Percentiles rank a stretch among this genome's conserved stretches.
Conservation (phyloP, 2,329 filamentous ascomycete genomes). For the Colletotrichum destructivum region DNA sequence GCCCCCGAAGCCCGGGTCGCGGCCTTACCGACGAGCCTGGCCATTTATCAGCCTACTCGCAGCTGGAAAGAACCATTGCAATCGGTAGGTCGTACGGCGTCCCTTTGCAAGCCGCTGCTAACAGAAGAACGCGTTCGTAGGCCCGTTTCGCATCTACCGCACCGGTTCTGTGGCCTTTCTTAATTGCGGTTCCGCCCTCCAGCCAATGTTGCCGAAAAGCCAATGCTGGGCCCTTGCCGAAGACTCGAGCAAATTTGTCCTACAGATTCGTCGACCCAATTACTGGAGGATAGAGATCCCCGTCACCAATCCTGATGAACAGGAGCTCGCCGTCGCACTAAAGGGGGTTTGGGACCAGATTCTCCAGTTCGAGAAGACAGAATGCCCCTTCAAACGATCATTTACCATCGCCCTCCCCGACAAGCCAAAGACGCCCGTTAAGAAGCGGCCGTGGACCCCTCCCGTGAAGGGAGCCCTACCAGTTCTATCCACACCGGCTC, state of each 20-base stretch:
- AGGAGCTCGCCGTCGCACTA: conserved; percentile 74
- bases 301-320: conserved; percentile 74
- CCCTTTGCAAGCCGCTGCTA: conserved; percentile 10
- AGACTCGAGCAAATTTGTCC: conserved; percentile 83
- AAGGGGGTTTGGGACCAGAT: conserved; percentile 80
- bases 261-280: conserved; percentile 85
- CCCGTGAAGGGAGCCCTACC: conserved; percentile 57
- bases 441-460: conserved; percentile 76
- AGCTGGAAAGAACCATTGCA: conserved; percentile 86
- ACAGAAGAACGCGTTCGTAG: conserved; percentile 55
- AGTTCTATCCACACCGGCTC: conserved; percentile 53
- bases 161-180: conserved; percentile 91
- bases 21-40: conserved; percentile 65
- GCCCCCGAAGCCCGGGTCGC: conserved; percentile 52
- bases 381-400: conserved; percentile 85
- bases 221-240: conserved; percentile 96
- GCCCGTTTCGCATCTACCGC: conserved; percentile 86
- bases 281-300: conserved; percentile 95
- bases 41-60: conserved; percentile 80
- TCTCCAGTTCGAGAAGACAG: conserved; percentile 88
- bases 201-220: conserved; percentile 89
- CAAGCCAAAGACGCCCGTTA: conserved; percentile 74
- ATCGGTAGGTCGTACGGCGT: conserved; percentile 69
- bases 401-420: conserved; percentile 84
- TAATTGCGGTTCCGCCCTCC: conserved; percentile 85